Base-by-base conservation (phyloP, 83 land plant genomes). In the Picea abies region DNA sequence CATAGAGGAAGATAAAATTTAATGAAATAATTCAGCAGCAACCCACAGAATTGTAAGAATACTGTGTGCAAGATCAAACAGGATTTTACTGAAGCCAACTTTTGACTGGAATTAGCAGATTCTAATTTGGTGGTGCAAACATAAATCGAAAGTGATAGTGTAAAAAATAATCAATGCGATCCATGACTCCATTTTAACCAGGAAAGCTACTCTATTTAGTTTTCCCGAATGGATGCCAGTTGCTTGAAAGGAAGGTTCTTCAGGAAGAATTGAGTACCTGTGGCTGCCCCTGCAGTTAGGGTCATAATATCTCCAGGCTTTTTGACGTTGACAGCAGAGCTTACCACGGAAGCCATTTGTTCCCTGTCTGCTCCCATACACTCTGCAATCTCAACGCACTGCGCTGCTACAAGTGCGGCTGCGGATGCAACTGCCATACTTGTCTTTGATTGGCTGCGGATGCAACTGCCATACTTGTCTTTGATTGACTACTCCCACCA, bases 221-320 rank as follows among this genome's bases (percentile, higher is more conserved):
- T 22, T 41, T 47, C 32, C 70, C 37, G 26, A 67, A 67, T 25
- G 32, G 41, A 5, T 56, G 29, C 64, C 6, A 78, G 26, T 25
- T 63, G 77, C 83, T 68, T 78, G 56, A 69, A 44, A 71, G 32
- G 49, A 32, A 63, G 12, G 25, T 49, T 44, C 76, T 73, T 76
- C 32, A 76, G 61, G 62, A 49, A 23, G 58, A 12, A 56, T 76
- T 26, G 12, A 79, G 41, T 61, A 97, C 98, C 95, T 65, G 99
- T 96, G 23, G 99, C 99, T 44, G 99, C 99, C 0, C 92, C 95
- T 20, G 99, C 99, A 26, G 99, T 97, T 17, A 97, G 76, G n/a
- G 99, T 97, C 91, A 92, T 89, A n/a, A 97, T 90, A 81, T 97
- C 99, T 4, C 99, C 98, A 25, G 99, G 91, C 11, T 94, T 91